These are phyloP conservation scores for Babjeviella inositovora DNA, from an alignment of 805 yeast genomes.

Conservation along the genomic window DNA sequence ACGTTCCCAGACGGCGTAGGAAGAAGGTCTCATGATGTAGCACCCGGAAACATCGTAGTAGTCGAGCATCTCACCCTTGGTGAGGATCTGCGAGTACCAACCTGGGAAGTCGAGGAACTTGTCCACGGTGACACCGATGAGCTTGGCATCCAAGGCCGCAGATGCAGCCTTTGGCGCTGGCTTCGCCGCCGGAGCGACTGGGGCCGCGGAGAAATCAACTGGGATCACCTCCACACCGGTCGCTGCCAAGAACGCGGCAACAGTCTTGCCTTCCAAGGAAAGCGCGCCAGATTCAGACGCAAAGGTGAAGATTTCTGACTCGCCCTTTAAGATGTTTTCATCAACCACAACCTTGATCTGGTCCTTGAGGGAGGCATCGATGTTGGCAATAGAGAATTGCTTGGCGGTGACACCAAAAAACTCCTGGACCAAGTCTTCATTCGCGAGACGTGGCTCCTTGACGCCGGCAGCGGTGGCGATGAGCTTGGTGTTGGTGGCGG, in stretches of 20 bases:
- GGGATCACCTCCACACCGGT: conserved; percentile 31
- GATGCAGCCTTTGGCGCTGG: conserved; percentile 8
- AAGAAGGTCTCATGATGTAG: conserved; percentile 92
- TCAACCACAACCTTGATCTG: conserved; percentile 49
- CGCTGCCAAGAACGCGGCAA: conserved; percentile 26
- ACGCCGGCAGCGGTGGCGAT: conserved; percentile 54
- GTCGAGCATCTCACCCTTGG: conserved; percentile 97
- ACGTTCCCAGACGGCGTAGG: conserved; percentile 87
- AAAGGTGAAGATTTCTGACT: conserved; percentile 20
- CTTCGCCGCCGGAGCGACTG: conserved; percentile 8
- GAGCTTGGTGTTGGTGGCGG: conserved; percentile 50
- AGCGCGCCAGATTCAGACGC: conserved; percentile 37
- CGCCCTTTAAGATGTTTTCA: conserved; percentile 22
- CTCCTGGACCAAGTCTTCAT: conserved; percentile 58
- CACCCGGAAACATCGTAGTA: conserved; percentile 98
- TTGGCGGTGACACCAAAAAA: conserved; percentile 42
- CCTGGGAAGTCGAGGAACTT: conserved; percentile 85
- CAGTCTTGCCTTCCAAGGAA: conserved; percentile 25
- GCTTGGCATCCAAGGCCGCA: conserved; percentile 49
- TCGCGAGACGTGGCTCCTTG: conserved; percentile 82
- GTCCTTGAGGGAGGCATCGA: conserved; percentile 27
- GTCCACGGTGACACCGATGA: conserved; percentile 92
- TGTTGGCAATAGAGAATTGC: conserved; percentile 42
- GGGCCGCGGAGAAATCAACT: conserved; percentile 31
- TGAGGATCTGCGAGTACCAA: conserved; percentile 94